Percentiles rank a stretch among this genome's conserved stretches.
Conservation (phyloP, 208 protist species). For the Naegleria lovaniensis region DNA sequence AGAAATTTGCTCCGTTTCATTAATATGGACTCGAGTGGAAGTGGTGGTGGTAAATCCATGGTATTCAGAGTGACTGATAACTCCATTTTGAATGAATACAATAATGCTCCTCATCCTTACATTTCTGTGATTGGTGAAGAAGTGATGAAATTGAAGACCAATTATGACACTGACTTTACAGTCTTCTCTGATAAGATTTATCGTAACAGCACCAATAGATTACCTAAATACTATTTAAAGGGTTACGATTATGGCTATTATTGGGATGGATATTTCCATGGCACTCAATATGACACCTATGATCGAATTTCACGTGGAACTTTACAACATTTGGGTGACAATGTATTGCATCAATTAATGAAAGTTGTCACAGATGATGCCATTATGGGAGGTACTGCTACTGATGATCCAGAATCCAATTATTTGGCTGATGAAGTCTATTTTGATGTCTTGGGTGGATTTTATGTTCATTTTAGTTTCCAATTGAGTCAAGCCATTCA, state of each 20-base stretch:
- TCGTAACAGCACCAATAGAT: not conserved
- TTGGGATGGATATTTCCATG: not conserved
- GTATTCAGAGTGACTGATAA: not conserved
- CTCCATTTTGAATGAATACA: not conserved
- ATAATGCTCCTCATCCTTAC: not conserved
- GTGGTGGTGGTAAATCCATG: not conserved
- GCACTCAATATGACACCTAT: not conserved
- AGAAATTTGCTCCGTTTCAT: not conserved
- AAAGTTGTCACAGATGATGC: not conserved
- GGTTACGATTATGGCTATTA: not conserved
- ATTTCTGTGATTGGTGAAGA: not conserved
- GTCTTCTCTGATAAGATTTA: not conserved
- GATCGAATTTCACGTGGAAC: not conserved
- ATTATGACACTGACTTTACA: not conserved
- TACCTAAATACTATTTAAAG: not conserved
- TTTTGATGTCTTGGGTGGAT: constrained; percentile 1
- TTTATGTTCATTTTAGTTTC: not conserved
- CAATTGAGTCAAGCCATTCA: not conserved
- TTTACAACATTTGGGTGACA: constrained; percentile 2
- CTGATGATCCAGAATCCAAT: not conserved
- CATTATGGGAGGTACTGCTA: not conserved
- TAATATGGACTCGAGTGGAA: constrained; percentile 9
- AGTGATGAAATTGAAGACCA: not conserved
- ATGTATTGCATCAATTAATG: not conserved
- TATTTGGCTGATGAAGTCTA: not conserved